Evolutionary conservation across 352 stramenopile species (phyloP).

Genomic region (Phytophthora agathidicida): DNA sequence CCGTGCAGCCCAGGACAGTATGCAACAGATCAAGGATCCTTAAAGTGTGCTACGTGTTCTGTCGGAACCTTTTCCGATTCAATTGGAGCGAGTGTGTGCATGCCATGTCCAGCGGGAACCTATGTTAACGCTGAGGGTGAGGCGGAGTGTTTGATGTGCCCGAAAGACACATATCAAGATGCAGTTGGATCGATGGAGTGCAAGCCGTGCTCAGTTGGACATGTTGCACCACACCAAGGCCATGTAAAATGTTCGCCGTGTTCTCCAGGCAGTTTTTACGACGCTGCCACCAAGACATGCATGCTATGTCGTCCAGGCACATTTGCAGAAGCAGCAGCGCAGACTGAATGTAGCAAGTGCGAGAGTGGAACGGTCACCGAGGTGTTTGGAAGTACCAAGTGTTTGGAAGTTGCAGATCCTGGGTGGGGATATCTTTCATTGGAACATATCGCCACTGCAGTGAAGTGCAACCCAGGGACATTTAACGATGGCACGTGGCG

Average conservation of each 20-base stretch:
- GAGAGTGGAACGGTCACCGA: conserved; percentile 37
- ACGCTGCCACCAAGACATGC: conserved; percentile 32
- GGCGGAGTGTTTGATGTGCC: conserved; percentile 52
- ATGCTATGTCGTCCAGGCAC: conserved; percentile 40
- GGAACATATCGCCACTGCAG: background rate
- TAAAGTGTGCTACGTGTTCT: conserved; percentile 33
- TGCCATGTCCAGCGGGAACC: conserved; percentile 35
- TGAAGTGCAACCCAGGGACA: conserved; percentile 39
- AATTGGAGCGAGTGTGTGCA: conserved; percentile 16
- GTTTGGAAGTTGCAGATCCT: conserved; percentile 21
- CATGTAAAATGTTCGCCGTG: conserved; percentile 47
- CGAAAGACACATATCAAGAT: conserved; percentile 47
- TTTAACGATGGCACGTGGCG: conserved; percentile 43
- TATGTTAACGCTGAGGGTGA: conserved; percentile 43
- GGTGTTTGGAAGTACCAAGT: conserved; percentile 32
- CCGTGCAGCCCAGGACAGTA: conserved; percentile 53
- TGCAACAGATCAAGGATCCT: conserved; percentile 23
- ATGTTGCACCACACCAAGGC: conserved; percentile 41
- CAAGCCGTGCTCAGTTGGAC: conserved; percentile 43
- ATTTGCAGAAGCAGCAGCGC: conserved; percentile 30
- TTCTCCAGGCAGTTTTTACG: conserved; percentile 44
- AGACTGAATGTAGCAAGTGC: conserved; percentile 40
- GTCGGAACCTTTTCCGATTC: conserved; percentile 35
- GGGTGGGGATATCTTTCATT: conserved; percentile 20
- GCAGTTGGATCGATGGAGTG: conserved; percentile 32